Percentiles rank a stretch among this genome's conserved stretches.
Evolutionary conservation across 2,329 filamentous ascomycete species (phyloP).

Genomic region (Epichloe brachyelytri): DNA sequence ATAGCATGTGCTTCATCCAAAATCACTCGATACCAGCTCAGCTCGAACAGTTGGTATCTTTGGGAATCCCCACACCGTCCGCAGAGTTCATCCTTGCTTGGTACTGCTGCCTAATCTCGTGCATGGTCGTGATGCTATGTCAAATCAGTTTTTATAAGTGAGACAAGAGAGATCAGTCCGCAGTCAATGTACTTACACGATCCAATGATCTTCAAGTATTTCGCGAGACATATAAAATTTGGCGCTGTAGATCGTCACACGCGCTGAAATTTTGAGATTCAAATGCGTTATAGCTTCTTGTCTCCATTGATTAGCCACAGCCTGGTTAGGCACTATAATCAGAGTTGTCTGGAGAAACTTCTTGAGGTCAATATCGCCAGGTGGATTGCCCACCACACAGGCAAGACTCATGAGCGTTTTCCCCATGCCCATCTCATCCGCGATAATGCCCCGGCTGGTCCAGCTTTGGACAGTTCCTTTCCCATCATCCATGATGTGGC

Average conservation of each 20-base stretch:
- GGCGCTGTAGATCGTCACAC: slow-evolving; percentile 7
- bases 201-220: background rate
- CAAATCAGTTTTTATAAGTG: background rate
- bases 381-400: slow-evolving; percentile 50
- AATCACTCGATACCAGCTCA: slow-evolving; percentile 36
- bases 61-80: background rate
- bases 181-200: background rate
- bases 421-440: slow-evolving; percentile 51
- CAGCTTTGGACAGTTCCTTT: slow-evolving; percentile 26
- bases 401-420: slow-evolving; percentile 67
- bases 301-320: slow-evolving; percentile 16
- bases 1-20: slow-evolving; percentile 45
- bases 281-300: slow-evolving; percentile 16
- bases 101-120: slow-evolving; percentile 12
- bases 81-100: too few species aligned
- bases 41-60: background rate
- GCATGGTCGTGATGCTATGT: slow-evolving; percentile 18
- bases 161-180: too few species aligned
- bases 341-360: slow-evolving; percentile 24
- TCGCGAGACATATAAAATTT: background rate
- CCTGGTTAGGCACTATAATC: slow-evolving; percentile 17
- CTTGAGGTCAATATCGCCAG: slow-evolving; percentile 21
- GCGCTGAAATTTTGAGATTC: background rate
- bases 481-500: slow-evolving; percentile 40
- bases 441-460: slow-evolving; percentile 47